Conservation (phyloP, 140 eudicot species). For the Senecio squalidus region DNA sequence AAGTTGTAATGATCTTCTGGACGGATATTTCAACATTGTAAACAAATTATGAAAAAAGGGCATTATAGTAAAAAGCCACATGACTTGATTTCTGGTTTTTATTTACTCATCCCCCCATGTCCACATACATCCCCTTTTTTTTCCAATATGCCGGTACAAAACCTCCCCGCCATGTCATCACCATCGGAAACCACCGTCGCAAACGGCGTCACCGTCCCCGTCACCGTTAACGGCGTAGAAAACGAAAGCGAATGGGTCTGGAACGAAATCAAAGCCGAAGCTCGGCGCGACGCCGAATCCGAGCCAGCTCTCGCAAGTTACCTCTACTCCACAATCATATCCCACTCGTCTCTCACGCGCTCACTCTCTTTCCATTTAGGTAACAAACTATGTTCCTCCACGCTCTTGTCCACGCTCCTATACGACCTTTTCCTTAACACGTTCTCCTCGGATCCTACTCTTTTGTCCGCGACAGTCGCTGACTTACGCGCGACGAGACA, state of each 20-base stretch:
- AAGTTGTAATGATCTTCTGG: too few relatives aligned
- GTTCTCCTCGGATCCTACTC: constrained; percentile 48
- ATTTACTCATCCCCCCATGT: not conserved
- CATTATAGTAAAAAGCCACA: not conserved
- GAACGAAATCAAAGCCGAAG: constrained; percentile 71
- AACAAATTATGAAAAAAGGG: too few relatives aligned
- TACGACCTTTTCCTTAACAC: constrained; percentile 79
- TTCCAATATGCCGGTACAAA: constrained; percentile 17
- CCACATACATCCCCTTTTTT: not conserved
- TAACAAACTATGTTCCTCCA: constrained; percentile 84
- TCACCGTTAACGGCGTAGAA: constrained; percentile 10
- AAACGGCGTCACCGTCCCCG: constrained; percentile 16
- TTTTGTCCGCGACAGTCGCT: constrained; percentile 68
- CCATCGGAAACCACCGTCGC: not conserved
- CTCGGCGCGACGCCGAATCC: constrained; percentile 76
- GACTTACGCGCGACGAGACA: constrained; percentile 71
- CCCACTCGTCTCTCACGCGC: constrained; percentile 70
- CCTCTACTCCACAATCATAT: constrained; percentile 73
- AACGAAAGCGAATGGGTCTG: constrained; percentile 60
- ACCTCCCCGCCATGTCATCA: constrained; percentile 11
- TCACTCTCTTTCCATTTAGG: constrained; percentile 82
- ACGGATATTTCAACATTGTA: too few relatives aligned
- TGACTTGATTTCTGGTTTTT: too few relatives aligned
- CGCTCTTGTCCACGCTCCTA: constrained; percentile 69
- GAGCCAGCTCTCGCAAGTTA: constrained; percentile 93